Evolutionary conservation across 1,284 basidiomycete genomes (phyloP).

Genomic region (Malassezia nana): DNA sequence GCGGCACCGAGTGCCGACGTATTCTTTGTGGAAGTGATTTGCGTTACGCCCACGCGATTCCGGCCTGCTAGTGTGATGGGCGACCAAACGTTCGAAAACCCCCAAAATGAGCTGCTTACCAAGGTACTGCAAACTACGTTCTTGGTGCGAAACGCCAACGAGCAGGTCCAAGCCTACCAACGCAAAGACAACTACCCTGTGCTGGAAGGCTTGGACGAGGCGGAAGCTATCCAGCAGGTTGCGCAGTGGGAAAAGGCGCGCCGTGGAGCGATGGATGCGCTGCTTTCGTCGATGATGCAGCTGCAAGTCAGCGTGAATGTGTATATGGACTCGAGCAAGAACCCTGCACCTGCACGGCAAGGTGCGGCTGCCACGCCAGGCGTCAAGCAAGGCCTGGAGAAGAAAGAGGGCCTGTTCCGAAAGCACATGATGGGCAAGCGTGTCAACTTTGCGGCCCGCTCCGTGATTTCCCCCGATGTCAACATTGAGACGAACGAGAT

Average conservation of each 20-base stretch:
- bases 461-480: constrained; percentile 97
- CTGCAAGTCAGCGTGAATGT: constrained; percentile 92
- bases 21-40: constrained; percentile 90
- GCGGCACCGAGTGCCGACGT: constrained; percentile 69
- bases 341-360: constrained; percentile 70
- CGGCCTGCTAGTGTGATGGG: constrained; percentile 86
- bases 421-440: constrained; percentile 99
- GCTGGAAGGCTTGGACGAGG: constrained; percentile 33
- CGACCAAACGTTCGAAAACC: constrained; percentile 86
- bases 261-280: constrained; percentile 56
- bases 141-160: constrained; percentile 53
- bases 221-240: constrained; percentile 51
- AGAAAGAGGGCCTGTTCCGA: constrained; percentile 96
- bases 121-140: constrained; percentile 67
- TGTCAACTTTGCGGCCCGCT: constrained; percentile 97
- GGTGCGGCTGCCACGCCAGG: constrained; percentile 88
- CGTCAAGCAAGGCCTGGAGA: constrained; percentile 92
- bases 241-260: constrained; percentile 48
- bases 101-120: constrained; percentile 87
- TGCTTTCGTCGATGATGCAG: constrained; percentile 75
- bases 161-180: constrained; percentile 58
- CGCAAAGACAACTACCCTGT: constrained; percentile 54
- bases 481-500: constrained; percentile 99
- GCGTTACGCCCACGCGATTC: constrained; percentile 89
- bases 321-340: constrained; percentile 95